These are phyloP conservation scores for Sporobolomyces phaffii DNA, from an alignment of 768 basidiomycete species.

Conservation along the genomic window DNA sequence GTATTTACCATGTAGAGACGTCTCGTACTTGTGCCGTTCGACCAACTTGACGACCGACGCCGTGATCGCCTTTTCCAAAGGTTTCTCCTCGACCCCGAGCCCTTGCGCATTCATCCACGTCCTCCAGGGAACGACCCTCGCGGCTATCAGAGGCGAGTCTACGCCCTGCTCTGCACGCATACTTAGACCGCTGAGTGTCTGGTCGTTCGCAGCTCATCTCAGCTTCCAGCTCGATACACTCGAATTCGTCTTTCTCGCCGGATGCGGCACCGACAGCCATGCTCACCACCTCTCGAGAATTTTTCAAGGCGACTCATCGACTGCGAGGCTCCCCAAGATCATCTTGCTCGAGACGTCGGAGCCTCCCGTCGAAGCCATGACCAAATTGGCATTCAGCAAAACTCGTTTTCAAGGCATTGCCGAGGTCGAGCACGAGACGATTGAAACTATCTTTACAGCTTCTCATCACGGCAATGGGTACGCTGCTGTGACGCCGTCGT, in stretches of 20 bases:
- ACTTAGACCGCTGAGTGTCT: no score
- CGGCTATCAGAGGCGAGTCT: neutral
- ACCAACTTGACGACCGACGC: neutral
- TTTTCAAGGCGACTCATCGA: neutral
- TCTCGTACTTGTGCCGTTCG: neutral
- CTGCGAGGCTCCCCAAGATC: neutral
- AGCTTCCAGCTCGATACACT: neutral
- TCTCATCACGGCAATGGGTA: neutral
- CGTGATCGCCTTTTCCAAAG: neutral
- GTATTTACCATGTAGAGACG: constrained; percentile 13
- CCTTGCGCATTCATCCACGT: constrained; percentile 5
- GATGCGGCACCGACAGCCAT: constrained; percentile 1
- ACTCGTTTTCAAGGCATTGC: neutral
- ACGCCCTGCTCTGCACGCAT: no score
- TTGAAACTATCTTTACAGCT: neutral
- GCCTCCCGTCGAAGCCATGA: neutral
- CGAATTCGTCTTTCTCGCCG: constrained; percentile 20
- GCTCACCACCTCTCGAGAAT: neutral
- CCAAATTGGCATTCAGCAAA: neutral
- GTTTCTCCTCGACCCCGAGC: constrained; percentile 5
- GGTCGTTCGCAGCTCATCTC: no score
- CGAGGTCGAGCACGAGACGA: neutral
- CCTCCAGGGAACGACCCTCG: neutral
- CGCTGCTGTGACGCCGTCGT: no score
- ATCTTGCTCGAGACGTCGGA: neutral